Conservation (phyloP, 495 filamentous ascomycete species). For the Lasiosphaeria miniovina region DNA sequence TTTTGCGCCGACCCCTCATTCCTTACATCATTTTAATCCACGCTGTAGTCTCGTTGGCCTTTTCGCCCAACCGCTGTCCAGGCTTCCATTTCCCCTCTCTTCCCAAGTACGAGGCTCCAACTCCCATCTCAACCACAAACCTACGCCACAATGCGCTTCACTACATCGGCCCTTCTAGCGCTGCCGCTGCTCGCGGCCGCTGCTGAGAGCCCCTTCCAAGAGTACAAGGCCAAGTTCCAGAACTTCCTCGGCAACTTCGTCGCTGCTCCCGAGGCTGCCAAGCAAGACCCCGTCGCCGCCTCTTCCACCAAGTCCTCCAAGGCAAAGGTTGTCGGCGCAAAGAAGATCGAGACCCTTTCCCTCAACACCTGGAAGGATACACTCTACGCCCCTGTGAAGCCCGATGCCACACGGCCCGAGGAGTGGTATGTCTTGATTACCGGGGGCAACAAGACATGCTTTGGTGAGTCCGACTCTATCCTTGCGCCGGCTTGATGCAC, state of each 20-base stretch:
- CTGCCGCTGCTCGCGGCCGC: conserved; percentile 69
- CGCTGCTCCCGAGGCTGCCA: conserved; percentile 54
- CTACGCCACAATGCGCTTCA: conserved; percentile 65
- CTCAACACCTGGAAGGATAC: conserved; percentile 68
- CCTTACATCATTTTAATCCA: conserved; percentile 21
- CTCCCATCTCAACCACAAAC: conserved; percentile 7
- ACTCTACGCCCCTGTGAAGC: conserved; percentile 59
- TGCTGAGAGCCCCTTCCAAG: conserved; percentile 42
- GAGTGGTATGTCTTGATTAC: conserved; percentile 81
- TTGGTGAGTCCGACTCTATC: conserved; percentile 44
- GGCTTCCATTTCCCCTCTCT: conserved; percentile 1
- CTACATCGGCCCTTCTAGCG: conserved; percentile 56
- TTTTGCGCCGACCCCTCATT: conserved; percentile 17
- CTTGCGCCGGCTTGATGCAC: neutral
- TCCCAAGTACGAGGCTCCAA: neutral
- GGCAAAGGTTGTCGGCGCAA: conserved; percentile 40
- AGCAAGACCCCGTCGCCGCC: conserved; percentile 46
- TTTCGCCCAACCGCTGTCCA: conserved; percentile 15
- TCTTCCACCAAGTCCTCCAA: conserved; percentile 16
- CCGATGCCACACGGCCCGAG: conserved; percentile 54
- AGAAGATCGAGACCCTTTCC: conserved; percentile 58
- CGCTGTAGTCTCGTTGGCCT: neutral
- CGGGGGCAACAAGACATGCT: conserved; percentile 87
- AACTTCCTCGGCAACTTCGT: conserved; percentile 51
- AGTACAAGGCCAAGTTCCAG: conserved; percentile 67